Evolutionary conservation across 2,329 filamentous ascomycete species (phyloP), one percentile per base, ranked within the genome.

Genomic region (Phyllosticta citribraziliensis): DNA sequence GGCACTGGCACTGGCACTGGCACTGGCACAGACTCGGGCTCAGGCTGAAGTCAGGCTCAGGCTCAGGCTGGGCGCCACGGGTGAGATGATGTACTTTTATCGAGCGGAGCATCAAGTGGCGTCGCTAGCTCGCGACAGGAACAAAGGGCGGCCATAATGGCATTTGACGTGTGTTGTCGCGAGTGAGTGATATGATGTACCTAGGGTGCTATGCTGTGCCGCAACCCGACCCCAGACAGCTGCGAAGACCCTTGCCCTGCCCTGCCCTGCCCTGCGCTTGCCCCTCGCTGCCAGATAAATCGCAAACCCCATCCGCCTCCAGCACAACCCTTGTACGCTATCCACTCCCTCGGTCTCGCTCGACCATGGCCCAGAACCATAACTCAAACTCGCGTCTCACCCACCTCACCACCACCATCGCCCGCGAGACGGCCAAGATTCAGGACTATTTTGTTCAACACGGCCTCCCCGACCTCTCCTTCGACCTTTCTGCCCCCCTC

Each of bases 371-470:
- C 27, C 22, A 2, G 2, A 22, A 22, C 22, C 22, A 22, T 22
- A 22, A 22, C 22, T 20, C 51, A 19, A 57, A 56, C 53, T n/a
- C 59, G 40, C 60, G 65, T 19, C 58, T 65, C 40, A 55, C 50
- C 12, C 61, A 64, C 51, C 64, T 66, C 20, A 62, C 62, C 5
- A 24, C 24, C 52, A 55, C 65, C 30, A 67, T 67, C 40, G 52
- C 63, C 20, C 22, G 10, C 12, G 61, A 65, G 56, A 67, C 65
- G 27, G 52, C 57, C 53, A 66, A 66, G 58, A 62, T 67, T 24
- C 61, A 66, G 14, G 56, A 63, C 24, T 63, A 59, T 55, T 57
- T 67, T 25, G 47, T 50, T 11, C 53, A 53, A 25, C 61, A 65
- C 51, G 63, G 56, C 52, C 55, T 65, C 25, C 61, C 62, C 5